phyloP scores from a whole-genome alignment of 345 rosid species.

The Mangifera indica region DNA sequence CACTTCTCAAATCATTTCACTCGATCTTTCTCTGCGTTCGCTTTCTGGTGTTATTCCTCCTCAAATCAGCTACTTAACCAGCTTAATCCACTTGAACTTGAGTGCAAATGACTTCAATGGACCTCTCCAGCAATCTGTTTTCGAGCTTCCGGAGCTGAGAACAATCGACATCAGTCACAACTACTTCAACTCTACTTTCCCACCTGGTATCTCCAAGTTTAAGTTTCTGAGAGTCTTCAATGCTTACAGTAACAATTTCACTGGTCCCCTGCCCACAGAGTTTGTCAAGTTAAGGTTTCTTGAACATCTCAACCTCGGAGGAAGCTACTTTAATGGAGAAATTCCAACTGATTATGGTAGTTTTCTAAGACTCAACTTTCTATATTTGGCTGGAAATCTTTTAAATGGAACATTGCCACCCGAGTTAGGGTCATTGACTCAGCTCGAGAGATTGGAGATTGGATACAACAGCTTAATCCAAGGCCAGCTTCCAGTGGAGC shows the following conservation, averaged over 20 bases:
- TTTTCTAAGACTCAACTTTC: conserved; percentile 47
- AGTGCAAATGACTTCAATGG: conserved; percentile 65
- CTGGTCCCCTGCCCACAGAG: conserved; percentile 61
- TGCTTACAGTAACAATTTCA: conserved; percentile 81
- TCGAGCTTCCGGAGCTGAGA: conserved; percentile 56
- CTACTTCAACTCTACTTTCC: conserved; percentile 69
- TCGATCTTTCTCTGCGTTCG: conserved; percentile 72
- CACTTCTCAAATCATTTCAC: conserved; percentile 55
- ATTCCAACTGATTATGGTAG: conserved; percentile 67
- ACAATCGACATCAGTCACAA: conserved; percentile 81
- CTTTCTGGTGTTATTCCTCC: conserved; percentile 69
- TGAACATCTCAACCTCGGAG: conserved; percentile 89
- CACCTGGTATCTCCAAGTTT: conserved; percentile 73
- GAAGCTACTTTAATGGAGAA: conserved; percentile 82
- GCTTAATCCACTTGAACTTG: conserved; percentile 66
- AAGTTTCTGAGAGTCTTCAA: conserved; percentile 57
- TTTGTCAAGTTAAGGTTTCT: conserved; percentile 49
- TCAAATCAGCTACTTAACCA: conserved; percentile 56
- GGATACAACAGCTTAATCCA: conserved; percentile 59
- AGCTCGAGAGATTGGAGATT: conserved; percentile 70
- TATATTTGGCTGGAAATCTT: conserved; percentile 70
- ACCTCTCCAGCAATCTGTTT: conserved; percentile 50
- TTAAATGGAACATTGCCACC: conserved; percentile 66
- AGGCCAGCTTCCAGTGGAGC: conserved; percentile 67
- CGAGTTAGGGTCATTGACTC: conserved; percentile 51